These are phyloP conservation scores for Escallonia herrerae DNA, from an alignment of 129 eudicot genomes.

Conservation along the genomic window DNA sequence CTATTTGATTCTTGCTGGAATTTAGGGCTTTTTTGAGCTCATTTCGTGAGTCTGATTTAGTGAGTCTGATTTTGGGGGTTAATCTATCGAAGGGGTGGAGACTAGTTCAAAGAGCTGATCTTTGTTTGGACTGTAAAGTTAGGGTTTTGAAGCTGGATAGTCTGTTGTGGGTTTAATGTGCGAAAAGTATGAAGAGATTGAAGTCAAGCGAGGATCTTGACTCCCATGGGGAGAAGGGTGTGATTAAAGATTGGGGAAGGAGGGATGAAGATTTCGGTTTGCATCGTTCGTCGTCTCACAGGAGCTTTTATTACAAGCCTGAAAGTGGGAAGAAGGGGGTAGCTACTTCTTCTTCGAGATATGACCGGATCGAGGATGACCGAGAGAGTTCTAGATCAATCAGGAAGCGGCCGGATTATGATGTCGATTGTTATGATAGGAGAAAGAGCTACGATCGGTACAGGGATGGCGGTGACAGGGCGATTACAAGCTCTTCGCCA, in stretches of 20 bases:
- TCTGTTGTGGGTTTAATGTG: conserved; percentile 3
- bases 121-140: neutral
- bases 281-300: conserved; percentile 57
- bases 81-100: neutral
- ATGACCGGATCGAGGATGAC: conserved; percentile 65
- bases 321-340: conserved; percentile 63
- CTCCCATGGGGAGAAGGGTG: conserved; percentile 65
- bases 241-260: conserved; percentile 65
- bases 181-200: conserved; percentile 61
- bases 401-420: conserved; percentile 76
- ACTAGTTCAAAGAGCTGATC: too few relatives aligned
- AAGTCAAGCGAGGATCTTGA: conserved; percentile 78
- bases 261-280: conserved; percentile 51
- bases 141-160: neutral
- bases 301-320: conserved; percentile 61
- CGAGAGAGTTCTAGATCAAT: conserved; percentile 49
- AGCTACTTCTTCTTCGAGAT: conserved; percentile 46
- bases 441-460: conserved; percentile 68
- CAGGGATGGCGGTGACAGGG: conserved; percentile 63
- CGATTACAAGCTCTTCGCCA: conserved; percentile 58
- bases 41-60: neutral
- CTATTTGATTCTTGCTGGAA: conserved; percentile 1
- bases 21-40: conserved; percentile 21
- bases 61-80: neutral
- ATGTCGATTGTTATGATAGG: conserved; percentile 58